Evolutionary conservation across 75 land plant genomes (phyloP).

Genomic region (Selaginella tamariscina): DNA sequence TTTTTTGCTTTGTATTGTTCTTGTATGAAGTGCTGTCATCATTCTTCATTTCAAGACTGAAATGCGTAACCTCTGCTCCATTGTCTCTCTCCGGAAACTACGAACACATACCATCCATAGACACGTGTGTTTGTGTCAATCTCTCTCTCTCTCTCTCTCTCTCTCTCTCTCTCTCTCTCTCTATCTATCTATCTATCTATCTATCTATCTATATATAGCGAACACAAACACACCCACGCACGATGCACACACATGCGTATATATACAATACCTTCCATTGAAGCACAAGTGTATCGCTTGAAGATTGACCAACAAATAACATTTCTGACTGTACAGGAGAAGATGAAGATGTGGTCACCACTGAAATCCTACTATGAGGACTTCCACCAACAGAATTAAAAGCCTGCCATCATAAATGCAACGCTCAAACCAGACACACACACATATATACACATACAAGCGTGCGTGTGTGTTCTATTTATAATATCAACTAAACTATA

Average conservation of each 20-base stretch:
- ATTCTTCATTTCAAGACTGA: slow-evolving; percentile 14
- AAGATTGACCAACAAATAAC: slow-evolving; percentile 7
- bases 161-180: too few relatives aligned
- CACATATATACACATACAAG: too few relatives aligned
- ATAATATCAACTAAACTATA: background rate
- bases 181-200: too few relatives aligned
- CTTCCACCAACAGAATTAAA: slow-evolving; percentile 13
- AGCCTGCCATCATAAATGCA: slow-evolving; percentile 10
- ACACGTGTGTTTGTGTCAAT: background rate
- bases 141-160: too few relatives aligned
- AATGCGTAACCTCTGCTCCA: slow-evolving; percentile 14
- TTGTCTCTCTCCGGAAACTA: slow-evolving; percentile 21
- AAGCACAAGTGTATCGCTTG: slow-evolving; percentile 9
- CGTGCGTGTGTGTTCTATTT: too few relatives aligned
- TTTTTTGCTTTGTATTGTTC: background rate
- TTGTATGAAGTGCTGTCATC: background rate
- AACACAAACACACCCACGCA: background rate
- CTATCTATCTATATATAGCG: too few relatives aligned
- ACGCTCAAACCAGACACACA: background rate
- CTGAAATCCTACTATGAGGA: slow-evolving; percentile 6
- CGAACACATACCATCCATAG: background rate
- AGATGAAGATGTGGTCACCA: slow-evolving; percentile 11
- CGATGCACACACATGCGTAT: background rate
- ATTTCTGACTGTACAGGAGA: slow-evolving; percentile 13
- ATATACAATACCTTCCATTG: slow-evolving; percentile 13